Conservation (phyloP, 2,329 filamentous ascomycete genomes). For the Decorospora gaudefroyi region DNA sequence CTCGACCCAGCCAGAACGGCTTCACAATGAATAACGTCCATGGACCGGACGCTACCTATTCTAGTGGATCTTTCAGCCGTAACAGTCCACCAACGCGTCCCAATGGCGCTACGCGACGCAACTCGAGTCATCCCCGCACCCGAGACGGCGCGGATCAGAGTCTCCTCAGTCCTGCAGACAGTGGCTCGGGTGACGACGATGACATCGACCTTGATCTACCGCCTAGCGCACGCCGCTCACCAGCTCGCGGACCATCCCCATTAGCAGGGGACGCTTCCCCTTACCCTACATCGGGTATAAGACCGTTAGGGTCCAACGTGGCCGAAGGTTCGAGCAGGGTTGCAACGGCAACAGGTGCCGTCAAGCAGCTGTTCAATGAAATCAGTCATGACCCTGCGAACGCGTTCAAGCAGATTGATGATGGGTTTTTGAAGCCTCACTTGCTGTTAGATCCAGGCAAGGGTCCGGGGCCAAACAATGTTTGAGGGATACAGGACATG, state of each 20-base stretch:
- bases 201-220: slow-evolving; percentile 63
- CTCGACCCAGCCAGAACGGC: slow-evolving; percentile 60
- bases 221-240: slow-evolving; percentile 58
- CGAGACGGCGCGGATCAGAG: slow-evolving; percentile 59
- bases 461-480: slow-evolving; percentile 44
- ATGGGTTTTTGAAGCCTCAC: slow-evolving; percentile 93
- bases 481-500: too few relatives aligned
- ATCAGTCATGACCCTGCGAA: slow-evolving; percentile 84
- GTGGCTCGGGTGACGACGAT: slow-evolving; percentile 58
- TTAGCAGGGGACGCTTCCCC: slow-evolving; percentile 28
- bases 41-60: slow-evolving; percentile 61
- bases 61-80: slow-evolving; percentile 60
- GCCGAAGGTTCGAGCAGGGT: slow-evolving; percentile 37
- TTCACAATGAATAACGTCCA: slow-evolving; percentile 59
- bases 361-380: slow-evolving; percentile 77
- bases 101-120: slow-evolving; percentile 55
- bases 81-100: slow-evolving; percentile 53
- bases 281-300: slow-evolving; percentile 50
- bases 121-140: slow-evolving; percentile 56
- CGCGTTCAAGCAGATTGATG: slow-evolving; percentile 89
- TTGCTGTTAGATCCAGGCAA: slow-evolving; percentile 72
- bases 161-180: slow-evolving; percentile 56
- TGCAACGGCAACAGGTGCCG: slow-evolving; percentile 75
- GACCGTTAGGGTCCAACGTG: slow-evolving; percentile 19
- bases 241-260: slow-evolving; percentile 45